phyloP scores from a whole-genome alignment of 495 filamentous ascomycete genomes.

The Emericellopsis terricola region DNA sequence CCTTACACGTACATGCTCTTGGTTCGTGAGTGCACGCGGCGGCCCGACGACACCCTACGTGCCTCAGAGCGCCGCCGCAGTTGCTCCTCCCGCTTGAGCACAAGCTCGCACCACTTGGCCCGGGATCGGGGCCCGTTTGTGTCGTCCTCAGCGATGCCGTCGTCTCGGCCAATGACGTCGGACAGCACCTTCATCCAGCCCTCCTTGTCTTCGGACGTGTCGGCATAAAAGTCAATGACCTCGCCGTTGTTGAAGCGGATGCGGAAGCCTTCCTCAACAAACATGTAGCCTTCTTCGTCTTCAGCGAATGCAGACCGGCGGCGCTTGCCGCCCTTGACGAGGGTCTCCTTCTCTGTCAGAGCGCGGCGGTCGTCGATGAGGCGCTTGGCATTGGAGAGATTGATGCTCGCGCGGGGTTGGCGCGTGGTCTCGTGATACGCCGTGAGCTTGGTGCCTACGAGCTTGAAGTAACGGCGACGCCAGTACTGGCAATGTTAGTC shows the following conservation, averaged over 20 bases:
- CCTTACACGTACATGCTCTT: constrained; percentile 33
- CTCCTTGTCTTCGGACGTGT: constrained; percentile 67
- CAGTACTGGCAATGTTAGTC: constrained; percentile 47
- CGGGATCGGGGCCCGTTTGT: constrained; percentile 17
- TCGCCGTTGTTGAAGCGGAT: constrained; percentile 96
- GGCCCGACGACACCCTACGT: constrained; percentile 9
- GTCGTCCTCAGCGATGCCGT: constrained; percentile 23
- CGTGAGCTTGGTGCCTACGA: constrained; percentile 76
- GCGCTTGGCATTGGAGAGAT: constrained; percentile 81
- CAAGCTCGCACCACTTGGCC: constrained; percentile 68
- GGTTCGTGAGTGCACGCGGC: constrained; percentile 29
- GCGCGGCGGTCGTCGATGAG: constrained; percentile 84
- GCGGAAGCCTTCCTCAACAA: constrained; percentile 96
- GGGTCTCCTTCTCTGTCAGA: constrained; percentile 62
- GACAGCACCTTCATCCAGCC: constrained; percentile 87
- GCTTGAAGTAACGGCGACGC: constrained; percentile 93
- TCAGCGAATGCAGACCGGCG: constrained; percentile 92
- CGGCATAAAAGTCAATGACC: constrained; percentile 96
- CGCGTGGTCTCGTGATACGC: constrained; percentile 92
- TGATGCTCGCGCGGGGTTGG: constrained; percentile 91
- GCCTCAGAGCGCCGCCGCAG: constrained; percentile 12
- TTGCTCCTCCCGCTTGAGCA: constrained; percentile 44
- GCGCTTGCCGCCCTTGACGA: constrained; percentile 53
- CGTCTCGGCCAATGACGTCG: constrained; percentile 57
- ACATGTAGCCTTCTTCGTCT: constrained; percentile 98